Evolutionary conservation across 2,329 filamentous ascomycete genomes (phyloP).

Genomic region (Trichoderma brevicompactum): DNA sequence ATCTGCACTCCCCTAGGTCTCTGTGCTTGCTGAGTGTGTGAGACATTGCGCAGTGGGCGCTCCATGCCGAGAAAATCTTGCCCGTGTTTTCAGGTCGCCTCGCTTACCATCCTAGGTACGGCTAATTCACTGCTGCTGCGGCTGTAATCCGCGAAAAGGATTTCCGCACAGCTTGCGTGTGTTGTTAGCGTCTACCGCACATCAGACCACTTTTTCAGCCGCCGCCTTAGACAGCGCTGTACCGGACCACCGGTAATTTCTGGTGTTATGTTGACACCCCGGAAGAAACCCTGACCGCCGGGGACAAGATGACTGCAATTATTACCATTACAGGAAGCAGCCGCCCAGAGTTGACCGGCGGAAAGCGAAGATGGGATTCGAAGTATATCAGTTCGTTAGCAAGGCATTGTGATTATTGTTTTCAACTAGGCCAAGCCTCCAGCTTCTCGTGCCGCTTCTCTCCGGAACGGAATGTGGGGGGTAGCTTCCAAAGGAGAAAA

Average conservation of each 20-base stretch:
- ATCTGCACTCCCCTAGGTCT: conserved; percentile 13
- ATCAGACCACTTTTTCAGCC: conserved; percentile 12
- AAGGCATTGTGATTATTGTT: neutral
- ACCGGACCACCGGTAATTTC: neutral
- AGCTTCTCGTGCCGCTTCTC: neutral
- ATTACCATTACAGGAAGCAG: neutral
- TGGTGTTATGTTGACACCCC: neutral
- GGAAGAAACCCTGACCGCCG: neutral
- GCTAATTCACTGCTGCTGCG: neutral
- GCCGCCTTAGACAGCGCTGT: neutral
- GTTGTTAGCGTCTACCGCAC: conserved; percentile 1
- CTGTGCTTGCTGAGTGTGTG: neutral
- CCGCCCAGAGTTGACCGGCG: no score
- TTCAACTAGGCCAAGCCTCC: neutral
- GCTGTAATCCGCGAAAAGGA: neutral
- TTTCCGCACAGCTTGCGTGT: neutral
- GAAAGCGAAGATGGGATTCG: no score
- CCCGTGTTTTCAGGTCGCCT: neutral
- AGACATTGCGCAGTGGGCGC: neutral
- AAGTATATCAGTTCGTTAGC: neutral
- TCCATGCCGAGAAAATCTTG: no score
- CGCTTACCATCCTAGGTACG: neutral
- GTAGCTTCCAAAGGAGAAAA: neutral
- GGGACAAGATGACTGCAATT: neutral
- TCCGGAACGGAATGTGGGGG: conserved; percentile 20